These are phyloP conservation scores for Breynia disticha DNA, from an alignment of 441 rosid genomes.

Conservation along the genomic window DNA sequence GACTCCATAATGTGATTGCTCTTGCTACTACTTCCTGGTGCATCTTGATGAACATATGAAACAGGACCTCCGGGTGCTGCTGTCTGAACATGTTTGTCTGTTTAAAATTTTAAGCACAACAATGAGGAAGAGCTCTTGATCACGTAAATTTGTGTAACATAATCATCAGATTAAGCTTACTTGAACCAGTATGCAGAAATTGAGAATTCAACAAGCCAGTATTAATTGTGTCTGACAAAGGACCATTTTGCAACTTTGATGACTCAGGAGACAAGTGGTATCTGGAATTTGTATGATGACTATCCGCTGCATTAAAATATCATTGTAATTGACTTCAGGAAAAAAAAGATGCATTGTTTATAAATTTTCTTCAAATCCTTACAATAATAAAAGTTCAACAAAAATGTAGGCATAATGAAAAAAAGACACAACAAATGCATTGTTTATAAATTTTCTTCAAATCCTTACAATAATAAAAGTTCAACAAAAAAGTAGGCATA, in stretches of 20 bases:
- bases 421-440: slow-evolving; percentile 3
- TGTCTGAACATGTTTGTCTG: slow-evolving; percentile 30
- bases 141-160: background rate
- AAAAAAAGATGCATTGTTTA: background rate
- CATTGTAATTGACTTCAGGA: background rate
- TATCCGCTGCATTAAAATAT: slow-evolving; percentile 51
- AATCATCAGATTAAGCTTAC: slow-evolving; percentile 14
- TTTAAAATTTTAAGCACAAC: slow-evolving; percentile 9
- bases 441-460: background rate
- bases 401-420: background rate
- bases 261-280: slow-evolving; percentile 25
- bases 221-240: slow-evolving; percentile 22
- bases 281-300: slow-evolving; percentile 45
- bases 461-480: slow-evolving; percentile 2
- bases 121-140: slow-evolving; percentile 9
- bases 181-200: slow-evolving; percentile 24
- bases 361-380: background rate
- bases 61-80: slow-evolving; percentile 25
- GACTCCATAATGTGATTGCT: slow-evolving; percentile 22
- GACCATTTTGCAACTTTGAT: slow-evolving; percentile 30
- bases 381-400: slow-evolving; percentile 4
- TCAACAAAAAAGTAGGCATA: background rate
- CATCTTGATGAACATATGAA: slow-evolving; percentile 31
- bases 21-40: slow-evolving; percentile 20
- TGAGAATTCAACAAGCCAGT: slow-evolving; percentile 21